A percentile compares a stretch with the other conserved stretches of the same genome.
Conservation (phyloP, 208 protist genomes). For the Leishmania lainsoni region DNA sequence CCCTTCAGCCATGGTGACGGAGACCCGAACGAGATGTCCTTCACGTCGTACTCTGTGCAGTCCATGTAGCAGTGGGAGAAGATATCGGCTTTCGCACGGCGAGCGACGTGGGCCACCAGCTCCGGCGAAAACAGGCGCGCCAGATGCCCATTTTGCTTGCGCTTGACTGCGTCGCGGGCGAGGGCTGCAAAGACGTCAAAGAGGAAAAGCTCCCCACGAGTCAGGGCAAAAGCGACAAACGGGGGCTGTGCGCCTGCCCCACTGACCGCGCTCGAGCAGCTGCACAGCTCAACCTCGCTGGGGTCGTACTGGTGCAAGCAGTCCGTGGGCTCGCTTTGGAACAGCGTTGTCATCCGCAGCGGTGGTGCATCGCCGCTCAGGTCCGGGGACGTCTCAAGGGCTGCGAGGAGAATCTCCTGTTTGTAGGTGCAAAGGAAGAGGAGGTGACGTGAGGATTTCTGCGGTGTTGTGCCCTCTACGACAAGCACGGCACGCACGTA, state of each 20-base stretch:
- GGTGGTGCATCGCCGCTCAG: background rate
- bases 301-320: conserved; percentile 67
- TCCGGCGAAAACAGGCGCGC: conserved; percentile 28
- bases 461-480: conserved; percentile 25
- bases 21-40: conserved; percentile 55
- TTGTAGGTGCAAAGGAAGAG: conserved; percentile 80
- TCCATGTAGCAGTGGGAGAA: conserved; percentile 53
- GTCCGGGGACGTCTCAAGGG: conserved; percentile 32
- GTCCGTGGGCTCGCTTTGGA: conserved; percentile 52
- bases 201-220: conserved; percentile 56
- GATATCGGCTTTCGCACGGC: conserved; percentile 9
- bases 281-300: conserved; percentile 56
- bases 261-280: conserved; percentile 31
- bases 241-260: conserved; percentile 20
- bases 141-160: conserved; percentile 21
- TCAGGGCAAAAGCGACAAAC: conserved; percentile 70
- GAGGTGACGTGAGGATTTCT: conserved; percentile 46
- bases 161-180: conserved; percentile 18
- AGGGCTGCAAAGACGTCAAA: conserved; percentile 72
- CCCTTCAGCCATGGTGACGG: background rate
- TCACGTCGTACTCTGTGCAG: conserved; percentile 71
- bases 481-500: conserved; percentile 68
- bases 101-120: conserved; percentile 13
- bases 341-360: conserved; percentile 60
- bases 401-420: conserved; percentile 70